Base-by-base conservation (phyloP, 805 yeast species). In the Pichia exigua region DNA sequence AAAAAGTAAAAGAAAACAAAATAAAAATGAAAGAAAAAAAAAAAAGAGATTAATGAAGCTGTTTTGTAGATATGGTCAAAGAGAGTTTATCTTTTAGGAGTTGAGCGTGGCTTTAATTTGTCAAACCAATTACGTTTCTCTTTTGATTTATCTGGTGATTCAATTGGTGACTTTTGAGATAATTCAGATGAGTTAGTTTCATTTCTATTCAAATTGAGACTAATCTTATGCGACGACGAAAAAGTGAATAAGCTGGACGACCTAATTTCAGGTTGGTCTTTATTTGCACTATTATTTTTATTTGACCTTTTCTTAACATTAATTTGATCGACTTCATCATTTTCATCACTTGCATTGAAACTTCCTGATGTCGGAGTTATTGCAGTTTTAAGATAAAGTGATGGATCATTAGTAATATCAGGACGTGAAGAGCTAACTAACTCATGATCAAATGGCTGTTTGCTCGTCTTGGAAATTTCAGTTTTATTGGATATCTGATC, bases 71-170 rank as follows among this genome's bases (percentile, higher is more conserved):
- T 27, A 46, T 30, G 11, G 10, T 20, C 15, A 21, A 10, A 4
- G 10, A 27, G 9, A 22, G 9, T 17, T 27, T 30, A 45, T 4
- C 28, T 28, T 45, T 59, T 62, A 2, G 65, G 56, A 28, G 56
- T 56, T 0, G 66, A 60, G 43, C 66, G 54, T 15, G 66, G 72
- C 28, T 74, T 70, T 45, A 75, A 54, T 56, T 73, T 68, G 51
- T 66, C 73, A 54, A 76, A 72, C 81, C 81, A 77, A 44, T 67
- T 71, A 38, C 51, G 66, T 59, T 49, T 65, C 24, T 52, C 52
- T 39, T 39, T 39, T 22, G 28, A 24, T 26, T 24, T 42, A 4
- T 42, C 44, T 9, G 32, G 26, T 26, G 27, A 26, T 42, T 42
- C 28, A 35, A 20, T 35, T 17, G 39, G 39, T 17, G 39, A 35